Percentiles rank a stretch among this genome's conserved stretches.
These are phyloP conservation scores for Wallacemonas sp. DNA, from an alignment of 208 protist genomes.

Conservation along the genomic window DNA sequence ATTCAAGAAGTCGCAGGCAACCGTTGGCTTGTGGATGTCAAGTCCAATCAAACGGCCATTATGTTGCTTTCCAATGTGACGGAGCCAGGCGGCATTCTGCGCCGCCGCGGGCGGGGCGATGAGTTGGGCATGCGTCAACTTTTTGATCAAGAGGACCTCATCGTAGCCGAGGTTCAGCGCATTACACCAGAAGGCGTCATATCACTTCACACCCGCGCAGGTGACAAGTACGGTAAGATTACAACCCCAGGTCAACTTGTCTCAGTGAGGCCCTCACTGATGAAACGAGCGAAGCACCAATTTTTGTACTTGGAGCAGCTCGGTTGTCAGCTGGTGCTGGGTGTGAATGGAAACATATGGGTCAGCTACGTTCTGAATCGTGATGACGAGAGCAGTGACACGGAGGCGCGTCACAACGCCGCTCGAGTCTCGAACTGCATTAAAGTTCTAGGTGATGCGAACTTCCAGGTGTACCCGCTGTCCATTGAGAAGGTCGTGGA, in stretches of 20 bases:
- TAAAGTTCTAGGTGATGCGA: conserved; percentile 36
- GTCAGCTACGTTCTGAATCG: conserved; percentile 22
- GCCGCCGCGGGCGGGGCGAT: conserved; percentile 90
- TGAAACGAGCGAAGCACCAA: conserved; percentile 82
- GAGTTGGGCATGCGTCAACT: conserved; percentile 95
- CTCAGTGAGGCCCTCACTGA: conserved; percentile 58
- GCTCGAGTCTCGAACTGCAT: conserved; percentile 81
- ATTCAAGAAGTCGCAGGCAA: conserved; percentile 92
- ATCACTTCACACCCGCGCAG: conserved; percentile 93
- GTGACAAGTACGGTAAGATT: conserved; percentile 85
- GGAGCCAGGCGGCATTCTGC: conserved; percentile 95
- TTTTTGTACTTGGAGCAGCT: conserved; percentile 55
- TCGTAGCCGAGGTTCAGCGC: conserved; percentile 95
- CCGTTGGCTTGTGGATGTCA: conserved; percentile 96
- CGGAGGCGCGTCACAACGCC: conserved; percentile 38
- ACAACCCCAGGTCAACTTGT: conserved; percentile 57
- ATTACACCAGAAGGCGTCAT: conserved; percentile 90
- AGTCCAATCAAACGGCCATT: conserved; percentile 88
- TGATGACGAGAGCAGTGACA: conserved; percentile 9
- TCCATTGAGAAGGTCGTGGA: conserved; percentile 58
- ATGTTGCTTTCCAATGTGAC: conserved; percentile 97
- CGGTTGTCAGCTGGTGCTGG: conserved; percentile 49
- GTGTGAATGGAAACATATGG: conserved; percentile 91
- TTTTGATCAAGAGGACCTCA: conserved; percentile 95
- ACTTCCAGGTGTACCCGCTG: conserved; percentile 57